These are phyloP conservation scores for Suhomyces chickasaworum DNA, from an alignment of 1,139 yeast genomes.

Conservation along the genomic window DNA sequence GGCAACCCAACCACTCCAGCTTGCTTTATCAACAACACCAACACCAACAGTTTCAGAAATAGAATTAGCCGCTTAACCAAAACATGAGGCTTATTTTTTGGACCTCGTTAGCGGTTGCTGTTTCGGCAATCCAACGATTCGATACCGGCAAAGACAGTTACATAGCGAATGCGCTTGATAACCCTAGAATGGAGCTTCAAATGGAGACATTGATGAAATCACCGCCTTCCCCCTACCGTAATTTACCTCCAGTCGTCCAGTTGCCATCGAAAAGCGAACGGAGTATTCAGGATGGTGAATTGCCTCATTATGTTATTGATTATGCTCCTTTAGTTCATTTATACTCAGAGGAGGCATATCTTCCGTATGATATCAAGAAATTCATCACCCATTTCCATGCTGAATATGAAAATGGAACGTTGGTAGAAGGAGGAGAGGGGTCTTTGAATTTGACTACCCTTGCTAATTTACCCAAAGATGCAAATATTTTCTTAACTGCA, in stretches of 20 bases:
- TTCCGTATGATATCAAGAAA: constrained; percentile 78
- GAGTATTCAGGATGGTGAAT: constrained; percentile 51
- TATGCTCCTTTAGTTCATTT: constrained; percentile 81
- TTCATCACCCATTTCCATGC: constrained; percentile 67
- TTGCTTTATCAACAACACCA: neutral
- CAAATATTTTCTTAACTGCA: constrained; percentile 54
- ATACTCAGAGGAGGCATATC: constrained; percentile 84
- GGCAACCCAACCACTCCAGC: neutral
- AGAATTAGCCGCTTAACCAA: too few species aligned
- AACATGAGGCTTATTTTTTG: constrained; percentile 5
- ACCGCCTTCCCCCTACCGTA: constrained; percentile 33
- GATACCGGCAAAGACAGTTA: constrained; percentile 15
- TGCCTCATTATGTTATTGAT: constrained; percentile 75
- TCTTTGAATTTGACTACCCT: constrained; percentile 42
- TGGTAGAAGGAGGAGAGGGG: constrained; percentile 39
- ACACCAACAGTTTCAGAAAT: neutral
- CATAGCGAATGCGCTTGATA: constrained; percentile 9
- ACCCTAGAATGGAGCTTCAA: constrained; percentile 19
- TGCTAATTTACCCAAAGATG: constrained; percentile 32
- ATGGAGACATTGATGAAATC: constrained; percentile 27
- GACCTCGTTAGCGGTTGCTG: constrained; percentile 1
- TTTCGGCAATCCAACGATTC: constrained; percentile 6
- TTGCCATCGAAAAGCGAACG: constrained; percentile 34
- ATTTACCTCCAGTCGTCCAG: constrained; percentile 41
- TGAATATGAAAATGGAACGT: constrained; percentile 49